phyloP scores from a whole-genome alignment of 2,329 filamentous ascomycete species.

The Pseudogymnoascus sp. region DNA sequence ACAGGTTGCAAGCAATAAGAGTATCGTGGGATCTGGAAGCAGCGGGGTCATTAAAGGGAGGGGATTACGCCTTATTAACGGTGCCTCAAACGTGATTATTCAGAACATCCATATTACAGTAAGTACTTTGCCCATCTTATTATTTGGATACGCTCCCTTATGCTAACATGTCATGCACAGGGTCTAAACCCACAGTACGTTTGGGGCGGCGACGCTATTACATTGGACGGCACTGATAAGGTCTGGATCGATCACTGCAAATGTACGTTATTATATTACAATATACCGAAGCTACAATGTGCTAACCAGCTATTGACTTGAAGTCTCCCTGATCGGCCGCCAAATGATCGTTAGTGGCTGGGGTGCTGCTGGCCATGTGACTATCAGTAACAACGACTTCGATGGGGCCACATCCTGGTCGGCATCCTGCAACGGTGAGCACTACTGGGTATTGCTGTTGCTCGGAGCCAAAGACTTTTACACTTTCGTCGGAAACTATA shows the following conservation, averaged over 20 bases:
- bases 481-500: conserved; percentile 37
- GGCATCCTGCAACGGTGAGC: conserved; percentile 36
- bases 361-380: conserved; percentile 30
- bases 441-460: conserved; percentile 40
- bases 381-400: conserved; percentile 40
- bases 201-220: conserved; percentile 33
- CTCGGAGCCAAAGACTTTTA: conserved; percentile 33
- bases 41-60: conserved; percentile 25
- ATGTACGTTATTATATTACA: conserved; percentile 13
- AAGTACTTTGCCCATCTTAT: neutral
- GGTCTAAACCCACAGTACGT: conserved; percentile 32
- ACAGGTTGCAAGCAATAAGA: conserved; percentile 23
- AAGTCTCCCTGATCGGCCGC: conserved; percentile 35
- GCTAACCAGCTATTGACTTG: neutral
- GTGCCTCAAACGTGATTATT: conserved; percentile 23
- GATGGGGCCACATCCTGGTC: conserved; percentile 37
- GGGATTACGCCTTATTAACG: conserved; percentile 23
- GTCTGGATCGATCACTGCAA: conserved; percentile 34
- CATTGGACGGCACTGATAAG: conserved; percentile 27
- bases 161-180: neutral
- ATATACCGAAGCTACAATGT: neutral
- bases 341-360: conserved; percentile 35
- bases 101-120: conserved; percentile 23
- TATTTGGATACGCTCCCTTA: neutral
- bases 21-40: conserved; percentile 23